Evolutionary conservation across 2,329 filamentous ascomycete genomes (phyloP), one percentile per base, ranked within the genome.

Genomic region (Atkinsonella texensis): DNA sequence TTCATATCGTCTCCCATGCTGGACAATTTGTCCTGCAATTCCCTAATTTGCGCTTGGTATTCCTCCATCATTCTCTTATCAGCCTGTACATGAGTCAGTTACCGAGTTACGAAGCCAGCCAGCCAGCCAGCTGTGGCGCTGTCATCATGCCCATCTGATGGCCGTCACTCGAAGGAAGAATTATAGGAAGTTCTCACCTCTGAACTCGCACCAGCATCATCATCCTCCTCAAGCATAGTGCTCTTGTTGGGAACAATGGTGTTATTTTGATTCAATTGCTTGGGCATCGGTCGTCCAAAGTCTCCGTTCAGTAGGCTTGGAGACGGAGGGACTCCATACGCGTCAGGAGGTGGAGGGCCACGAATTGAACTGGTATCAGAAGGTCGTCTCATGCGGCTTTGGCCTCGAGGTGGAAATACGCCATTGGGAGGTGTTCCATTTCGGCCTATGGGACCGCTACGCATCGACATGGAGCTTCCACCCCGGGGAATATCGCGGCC

Each of bases 181-280:
- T n/a, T 41, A 7, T 23, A 6, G 33, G 33, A 15, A 33, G 47
- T 54, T 60, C 67, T 53, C 58, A 75, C 72, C 62, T 75, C 72
- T 52, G 67, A 70, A 18, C 58, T 54, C 18, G 49, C 51, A 23
- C 58, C 59, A 18, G 62, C 74, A 56, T 88, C 87, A 59, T 95
- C 89, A 57, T 95, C 90, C 64, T 97, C 93, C 66, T 98, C 93
- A 1, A 97, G 82, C 84, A 97, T 90, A 0, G 87, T 96, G 62
- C 91, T 95, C 70, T 97, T 98, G 65, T 96, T 97, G 0, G 93
- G 93, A 33, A 97, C 86, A 61, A 97, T 95, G 0, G 89, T 97
- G 64, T 95, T 97, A 64, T 86, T 91, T 64, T 95, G 90, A 46
- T 68, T 70, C 58, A 95, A 89, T 39, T 89, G 89, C 64, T 94